phyloP scores from a whole-genome alignment of 257 asterid species.

The Euphrasia confusa region DNA sequence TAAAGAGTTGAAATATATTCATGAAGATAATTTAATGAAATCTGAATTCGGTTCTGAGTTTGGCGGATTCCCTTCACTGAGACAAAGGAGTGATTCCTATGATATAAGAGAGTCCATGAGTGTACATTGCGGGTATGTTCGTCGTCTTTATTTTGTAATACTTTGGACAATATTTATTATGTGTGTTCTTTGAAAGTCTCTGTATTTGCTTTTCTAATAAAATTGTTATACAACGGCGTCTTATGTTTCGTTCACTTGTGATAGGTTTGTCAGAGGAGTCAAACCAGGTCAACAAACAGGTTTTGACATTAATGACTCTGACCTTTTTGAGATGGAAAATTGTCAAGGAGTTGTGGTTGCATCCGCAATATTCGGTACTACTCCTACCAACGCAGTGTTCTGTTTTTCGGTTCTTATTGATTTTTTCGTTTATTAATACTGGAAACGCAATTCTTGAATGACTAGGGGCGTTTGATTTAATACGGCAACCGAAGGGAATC shows the following conservation, averaged over 20 bases:
- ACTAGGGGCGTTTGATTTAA: slow-evolving; percentile 69
- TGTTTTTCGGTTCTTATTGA: neutral
- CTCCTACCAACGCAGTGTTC: slow-evolving; percentile 4
- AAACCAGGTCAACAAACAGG: slow-evolving; percentile 67
- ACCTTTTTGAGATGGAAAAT: slow-evolving; percentile 63
- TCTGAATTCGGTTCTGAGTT: slow-evolving; percentile 74
- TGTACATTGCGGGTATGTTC: slow-evolving; percentile 72
- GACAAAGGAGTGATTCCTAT: slow-evolving; percentile 61
- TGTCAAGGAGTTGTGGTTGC: slow-evolving; percentile 74
- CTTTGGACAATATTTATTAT: neutral
- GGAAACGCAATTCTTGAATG: slow-evolving; percentile 8
- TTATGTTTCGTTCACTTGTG: slow-evolving; percentile 6
- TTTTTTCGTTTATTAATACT: slow-evolving; percentile 16
- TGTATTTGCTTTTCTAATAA: neutral
- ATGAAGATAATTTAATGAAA: slow-evolving; percentile 49
- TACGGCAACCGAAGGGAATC: slow-evolving; percentile 63
- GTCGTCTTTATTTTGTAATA: neutral
- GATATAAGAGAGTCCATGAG: slow-evolving; percentile 59
- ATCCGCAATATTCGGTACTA: slow-evolving; percentile 69
- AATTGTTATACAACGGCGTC: neutral
- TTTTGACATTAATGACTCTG: slow-evolving; percentile 59
- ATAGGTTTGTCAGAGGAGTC: slow-evolving; percentile 62
- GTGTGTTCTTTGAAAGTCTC: neutral
- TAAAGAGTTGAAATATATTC: slow-evolving; percentile 44
- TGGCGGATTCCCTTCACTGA: slow-evolving; percentile 68